phyloP scores from a whole-genome alignment of 23 red algal genomes.

The Agarophyton chilense region DNA sequence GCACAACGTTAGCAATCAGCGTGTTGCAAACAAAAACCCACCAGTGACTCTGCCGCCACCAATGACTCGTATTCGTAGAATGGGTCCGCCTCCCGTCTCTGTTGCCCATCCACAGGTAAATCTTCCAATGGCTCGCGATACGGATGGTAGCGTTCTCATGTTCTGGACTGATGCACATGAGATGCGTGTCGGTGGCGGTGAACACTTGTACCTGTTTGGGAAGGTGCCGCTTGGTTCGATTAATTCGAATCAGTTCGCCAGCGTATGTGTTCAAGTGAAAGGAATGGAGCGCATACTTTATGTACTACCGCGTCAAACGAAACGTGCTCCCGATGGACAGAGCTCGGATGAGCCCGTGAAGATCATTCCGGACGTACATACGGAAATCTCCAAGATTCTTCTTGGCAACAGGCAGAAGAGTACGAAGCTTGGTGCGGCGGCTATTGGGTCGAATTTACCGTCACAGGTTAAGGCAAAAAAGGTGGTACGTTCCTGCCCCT shows the following conservation, averaged over 20 bases:
- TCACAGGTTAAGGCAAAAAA: slow-evolving; percentile 64
- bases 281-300: slow-evolving; percentile 82
- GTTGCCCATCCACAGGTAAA: neutral
- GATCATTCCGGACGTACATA: slow-evolving; percentile 54
- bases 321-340: slow-evolving; percentile 1
- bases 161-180: slow-evolving; percentile 93
- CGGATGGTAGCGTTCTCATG: slow-evolving; percentile 70
- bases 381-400: slow-evolving; percentile 52
- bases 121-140: slow-evolving; percentile 45
- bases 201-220: slow-evolving; percentile 85
- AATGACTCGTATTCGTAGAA: neutral
- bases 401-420: slow-evolving; percentile 24
- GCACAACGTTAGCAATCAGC: neutral
- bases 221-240: slow-evolving; percentile 53
- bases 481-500: slow-evolving; percentile 58
- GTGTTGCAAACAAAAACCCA: neutral
- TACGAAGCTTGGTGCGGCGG: neutral
- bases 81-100: neutral
- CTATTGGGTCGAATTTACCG: slow-evolving; percentile 34
- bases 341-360: slow-evolving; percentile 33
- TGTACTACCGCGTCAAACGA: slow-evolving; percentile 72
- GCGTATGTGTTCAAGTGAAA: slow-evolving; percentile 73
- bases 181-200: slow-evolving; percentile 67
- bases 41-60: neutral
- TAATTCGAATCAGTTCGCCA: slow-evolving; percentile 16